phyloP scores from a whole-genome alignment of 805 yeast genomes.

The Cyberlindnera xishuangbannaensis region DNA sequence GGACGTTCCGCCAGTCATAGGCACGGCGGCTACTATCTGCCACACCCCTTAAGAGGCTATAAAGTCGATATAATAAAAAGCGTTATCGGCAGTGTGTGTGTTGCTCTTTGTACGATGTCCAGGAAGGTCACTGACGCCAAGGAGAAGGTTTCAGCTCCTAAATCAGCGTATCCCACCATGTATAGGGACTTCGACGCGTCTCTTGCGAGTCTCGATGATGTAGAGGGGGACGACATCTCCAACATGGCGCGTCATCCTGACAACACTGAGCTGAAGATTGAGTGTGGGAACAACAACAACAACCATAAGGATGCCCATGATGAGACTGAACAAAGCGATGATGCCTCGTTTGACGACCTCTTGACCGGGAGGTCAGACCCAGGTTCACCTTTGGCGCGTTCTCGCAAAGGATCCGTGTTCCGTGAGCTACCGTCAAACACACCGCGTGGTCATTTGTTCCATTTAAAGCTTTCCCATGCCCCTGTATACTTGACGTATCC shows the following conservation, averaged over 20 bases:
- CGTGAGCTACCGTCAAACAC: conserved; percentile 12
- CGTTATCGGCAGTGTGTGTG: neutral
- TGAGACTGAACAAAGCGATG: conserved; percentile 1
- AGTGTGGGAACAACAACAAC: neutral
- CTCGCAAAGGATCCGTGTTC: conserved; percentile 16
- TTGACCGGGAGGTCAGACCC: conserved; percentile 4
- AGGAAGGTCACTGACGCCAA: too few species aligned
- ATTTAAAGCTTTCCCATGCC: conserved; percentile 12
- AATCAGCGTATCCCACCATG: conserved; percentile 20
- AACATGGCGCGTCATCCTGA: conserved; percentile 12
- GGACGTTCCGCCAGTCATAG: too few species aligned
- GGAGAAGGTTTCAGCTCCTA: conserved; percentile 13
- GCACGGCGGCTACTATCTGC: too few species aligned
- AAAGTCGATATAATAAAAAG: too few species aligned
- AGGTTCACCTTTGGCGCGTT: conserved; percentile 7
- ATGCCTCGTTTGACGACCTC: conserved; percentile 19
- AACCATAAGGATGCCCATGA: too few species aligned
- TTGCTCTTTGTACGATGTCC: too few species aligned
- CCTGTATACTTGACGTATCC: conserved; percentile 23
- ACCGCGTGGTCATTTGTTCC: conserved; percentile 22
- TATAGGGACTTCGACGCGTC: conserved; percentile 18
- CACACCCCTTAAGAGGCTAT: too few species aligned
- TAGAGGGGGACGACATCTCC: conserved; percentile 25
- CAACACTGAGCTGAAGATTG: conserved; percentile 1
- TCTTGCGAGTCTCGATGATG: conserved; percentile 15